Base-by-base conservation (phyloP, 305 asterid genomes). In the Nicotiana rustica region DNA sequence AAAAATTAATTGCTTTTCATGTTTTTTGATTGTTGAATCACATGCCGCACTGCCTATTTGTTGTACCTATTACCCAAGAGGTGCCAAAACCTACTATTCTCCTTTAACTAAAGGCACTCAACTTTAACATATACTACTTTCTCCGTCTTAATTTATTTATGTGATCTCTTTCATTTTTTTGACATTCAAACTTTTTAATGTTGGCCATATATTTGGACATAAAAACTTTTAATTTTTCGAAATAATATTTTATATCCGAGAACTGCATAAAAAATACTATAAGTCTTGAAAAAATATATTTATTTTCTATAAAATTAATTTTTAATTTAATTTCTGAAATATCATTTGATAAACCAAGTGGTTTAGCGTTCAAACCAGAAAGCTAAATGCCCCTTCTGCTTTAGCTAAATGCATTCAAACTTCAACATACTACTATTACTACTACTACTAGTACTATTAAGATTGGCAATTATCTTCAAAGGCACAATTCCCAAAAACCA, bases 401-500 rank as follows among this genome's bases (percentile, higher is more conserved):
- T 18, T 70, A 70, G 12, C 55, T n/a, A 13, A 68, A n/a, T 14
- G 6, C 55, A 3, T n/a, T 41, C 12, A 10, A 69, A 2, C 2
- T 38, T 41, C 57, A 69, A 4, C 77, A 38, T 25, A 25, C 25
- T 25, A 25, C 25, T 25, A 25, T n/a, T 69, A 4, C 49, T 10
- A 57, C 4, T 25, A 31, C 5, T 7, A 31, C 33, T 33, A 25
- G 4, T 31, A 35, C 29, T 52, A 77, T 25, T n/a, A 14, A 35
- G 31, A 14, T 38, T 77, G 57, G 17, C 49, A 78, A 17, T 59
- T 80, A 49, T 47, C 81, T 31, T 10, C 85, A 41, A n/a, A 66
- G 61, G 70, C 89, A 82, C 83, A 81, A 66, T 64, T 41, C 21
- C 70, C 79, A 59, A 59, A 79, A 82, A 80, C 85, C 38, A 94